phyloP scores from a whole-genome alignment of 179 eudicot genomes.

The Spergularia azorica region DNA sequence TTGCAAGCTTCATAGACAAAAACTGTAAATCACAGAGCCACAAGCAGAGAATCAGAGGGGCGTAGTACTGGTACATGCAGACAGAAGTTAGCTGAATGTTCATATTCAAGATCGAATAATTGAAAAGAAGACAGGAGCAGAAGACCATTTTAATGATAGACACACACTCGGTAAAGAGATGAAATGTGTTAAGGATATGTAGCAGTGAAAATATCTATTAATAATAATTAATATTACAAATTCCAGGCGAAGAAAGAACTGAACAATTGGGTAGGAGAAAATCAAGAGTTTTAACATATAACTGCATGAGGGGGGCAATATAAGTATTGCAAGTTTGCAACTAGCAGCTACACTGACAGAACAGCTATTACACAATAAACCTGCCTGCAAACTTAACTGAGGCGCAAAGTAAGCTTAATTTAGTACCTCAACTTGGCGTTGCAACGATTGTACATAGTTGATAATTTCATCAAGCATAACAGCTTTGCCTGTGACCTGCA shows the following conservation, averaged over 20 bases:
- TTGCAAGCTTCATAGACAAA: conserved; percentile 96
- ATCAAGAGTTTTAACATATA: not conserved
- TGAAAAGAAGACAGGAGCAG: not conserved
- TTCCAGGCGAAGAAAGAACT: not conserved
- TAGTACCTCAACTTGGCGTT: conserved; percentile 93
- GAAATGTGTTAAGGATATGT: not conserved
- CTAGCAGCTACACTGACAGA: no score
- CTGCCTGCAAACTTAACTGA: no score
- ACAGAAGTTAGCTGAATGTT: not conserved
- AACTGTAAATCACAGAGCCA: conserved; percentile 57
- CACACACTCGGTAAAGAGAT: not conserved
- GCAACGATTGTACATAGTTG: conserved; percentile 92
- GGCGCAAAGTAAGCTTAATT: not conserved
- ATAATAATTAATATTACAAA: not conserved
- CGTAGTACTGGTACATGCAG: not conserved
- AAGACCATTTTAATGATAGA: not conserved
- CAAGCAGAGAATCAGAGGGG: conserved; percentile 9
- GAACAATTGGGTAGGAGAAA: not conserved
- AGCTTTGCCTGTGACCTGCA: conserved; percentile 97
- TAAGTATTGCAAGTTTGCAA: no score
- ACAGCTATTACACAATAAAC: no score
- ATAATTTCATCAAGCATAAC: conserved; percentile 99
- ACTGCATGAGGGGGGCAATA: no score
- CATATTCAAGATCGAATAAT: not conserved
- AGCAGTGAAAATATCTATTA: not conserved